Evolutionary conservation across 2,329 filamentous ascomycete species (phyloP).

Genomic region (Pezicula neosporulosa): DNA sequence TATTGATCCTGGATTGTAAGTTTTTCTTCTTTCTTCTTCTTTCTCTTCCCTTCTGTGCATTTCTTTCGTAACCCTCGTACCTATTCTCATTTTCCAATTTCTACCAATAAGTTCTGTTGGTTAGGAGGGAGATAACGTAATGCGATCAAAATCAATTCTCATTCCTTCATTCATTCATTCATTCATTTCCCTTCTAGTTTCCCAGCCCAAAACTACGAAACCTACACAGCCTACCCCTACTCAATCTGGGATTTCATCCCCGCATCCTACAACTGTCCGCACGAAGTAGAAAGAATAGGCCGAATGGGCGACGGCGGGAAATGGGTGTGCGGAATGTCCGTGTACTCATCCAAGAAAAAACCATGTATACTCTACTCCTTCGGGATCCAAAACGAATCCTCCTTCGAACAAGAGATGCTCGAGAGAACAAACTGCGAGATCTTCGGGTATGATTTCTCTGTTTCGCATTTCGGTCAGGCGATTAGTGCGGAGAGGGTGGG

Average conservation of each 20-base stretch:
- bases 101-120: too few relatives aligned
- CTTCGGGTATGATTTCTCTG: constrained; percentile 37
- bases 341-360: constrained; percentile 12
- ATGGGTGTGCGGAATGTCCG: constrained; percentile 36
- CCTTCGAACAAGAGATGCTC: constrained; percentile 35
- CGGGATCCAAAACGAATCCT: constrained; percentile 33
- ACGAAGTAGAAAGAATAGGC: constrained; percentile 35
- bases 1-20: too few relatives aligned
- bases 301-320: constrained; percentile 36
- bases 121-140: too few relatives aligned
- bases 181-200: too few relatives aligned
- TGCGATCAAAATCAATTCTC: too few relatives aligned
- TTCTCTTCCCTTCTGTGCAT: too few relatives aligned
- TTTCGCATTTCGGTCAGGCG: constrained; percentile 29
- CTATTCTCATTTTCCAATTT: too few relatives aligned
- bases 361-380: constrained; percentile 35
- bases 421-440: constrained; percentile 33
- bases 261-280: constrained; percentile 34
- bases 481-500: constrained; percentile 19
- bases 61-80: too few relatives aligned
- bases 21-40: too few relatives aligned
- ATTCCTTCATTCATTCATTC: too few relatives aligned
- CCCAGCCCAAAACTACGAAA: constrained; percentile 9
- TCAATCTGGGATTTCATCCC: constrained; percentile 35
- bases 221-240: constrained; percentile 22